These are phyloP conservation scores for Monoraphidium neglectum DNA, from an alignment of 139 green algal species.

Conservation along the genomic window DNA sequence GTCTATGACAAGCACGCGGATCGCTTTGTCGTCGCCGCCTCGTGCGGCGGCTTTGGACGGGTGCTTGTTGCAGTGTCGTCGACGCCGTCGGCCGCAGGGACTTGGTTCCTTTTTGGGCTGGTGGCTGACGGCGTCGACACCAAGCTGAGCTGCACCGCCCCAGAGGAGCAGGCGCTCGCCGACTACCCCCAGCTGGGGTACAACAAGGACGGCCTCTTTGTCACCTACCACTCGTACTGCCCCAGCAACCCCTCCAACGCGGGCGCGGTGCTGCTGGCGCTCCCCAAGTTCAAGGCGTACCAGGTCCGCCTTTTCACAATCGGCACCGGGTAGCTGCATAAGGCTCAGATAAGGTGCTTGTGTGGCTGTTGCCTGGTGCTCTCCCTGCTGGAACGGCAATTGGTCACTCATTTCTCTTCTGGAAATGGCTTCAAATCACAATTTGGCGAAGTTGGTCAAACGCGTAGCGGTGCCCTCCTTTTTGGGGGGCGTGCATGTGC, in stretches of 20 bases:
- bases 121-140: constrained; percentile 14
- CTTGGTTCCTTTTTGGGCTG: constrained; percentile 26
- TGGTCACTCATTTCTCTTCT: no score
- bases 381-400: no score
- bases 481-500: no score
- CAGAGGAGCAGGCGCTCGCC: constrained; percentile 1
- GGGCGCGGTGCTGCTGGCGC: constrained; percentile 10
- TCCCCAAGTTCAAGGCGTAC: constrained; percentile 18
- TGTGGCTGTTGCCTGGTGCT: no score
- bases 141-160: neutral
- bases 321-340: no score
- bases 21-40: constrained; percentile 9
- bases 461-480: no score
- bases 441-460: no score
- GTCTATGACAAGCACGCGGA: constrained; percentile 7
- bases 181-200: constrained; percentile 21
- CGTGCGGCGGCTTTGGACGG: constrained; percentile 16
- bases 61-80: constrained; percentile 8
- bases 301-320: no score
- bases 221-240: constrained; percentile 24
- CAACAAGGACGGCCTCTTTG: constrained; percentile 20
- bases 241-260: neutral
- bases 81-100: neutral
- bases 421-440: no score
- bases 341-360: no score